A percentile compares a stretch with the other conserved stretches of the same genome.
Conservation (phyloP, 805 yeast species). For the Candida verbasci region DNA sequence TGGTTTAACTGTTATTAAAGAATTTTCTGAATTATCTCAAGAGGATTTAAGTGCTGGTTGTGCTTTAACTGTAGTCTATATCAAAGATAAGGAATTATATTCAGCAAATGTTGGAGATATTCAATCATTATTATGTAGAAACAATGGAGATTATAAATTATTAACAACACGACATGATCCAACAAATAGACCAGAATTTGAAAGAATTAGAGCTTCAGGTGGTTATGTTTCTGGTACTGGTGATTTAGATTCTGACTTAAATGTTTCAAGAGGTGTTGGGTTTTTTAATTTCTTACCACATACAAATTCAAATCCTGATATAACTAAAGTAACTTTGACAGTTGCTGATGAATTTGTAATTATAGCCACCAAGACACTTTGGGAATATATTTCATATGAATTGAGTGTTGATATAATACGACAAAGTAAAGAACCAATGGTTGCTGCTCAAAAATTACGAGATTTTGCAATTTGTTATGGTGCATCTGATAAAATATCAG, state of each 20-base stretch:
- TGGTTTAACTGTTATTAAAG: slow-evolving; percentile 33
- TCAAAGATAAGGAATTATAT: slow-evolving; percentile 64
- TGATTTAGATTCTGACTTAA: slow-evolving; percentile 75
- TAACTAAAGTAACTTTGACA: slow-evolving; percentile 54
- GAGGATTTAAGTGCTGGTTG: slow-evolving; percentile 79
- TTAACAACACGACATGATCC: slow-evolving; percentile 83
- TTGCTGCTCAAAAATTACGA: slow-evolving; percentile 88
- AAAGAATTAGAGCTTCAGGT: slow-evolving; percentile 85
- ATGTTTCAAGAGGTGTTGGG: slow-evolving; percentile 89
- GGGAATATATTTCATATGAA: slow-evolving; percentile 81
- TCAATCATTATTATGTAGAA: slow-evolving; percentile 71
- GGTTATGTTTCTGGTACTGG: slow-evolving; percentile 87
- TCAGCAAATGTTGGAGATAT: slow-evolving; percentile 92
- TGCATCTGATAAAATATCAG: slow-evolving; percentile 70
- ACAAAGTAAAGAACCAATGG: slow-evolving; percentile 77
- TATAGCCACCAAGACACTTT: slow-evolving; percentile 75
- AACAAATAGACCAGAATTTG: slow-evolving; percentile 69
- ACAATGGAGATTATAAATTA: slow-evolving; percentile 74
- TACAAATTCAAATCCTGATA: slow-evolving; percentile 82
- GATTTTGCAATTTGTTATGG: slow-evolving; percentile 96
- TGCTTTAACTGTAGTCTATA: slow-evolving; percentile 75
- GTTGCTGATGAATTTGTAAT: slow-evolving; percentile 80
- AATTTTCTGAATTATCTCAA: slow-evolving; percentile 43
- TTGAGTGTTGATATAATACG: slow-evolving; percentile 88
- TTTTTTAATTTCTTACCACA: slow-evolving; percentile 83